Conservation (phyloP, 176 grass and related monocot genomes). For the Phragmites australis region DNA sequence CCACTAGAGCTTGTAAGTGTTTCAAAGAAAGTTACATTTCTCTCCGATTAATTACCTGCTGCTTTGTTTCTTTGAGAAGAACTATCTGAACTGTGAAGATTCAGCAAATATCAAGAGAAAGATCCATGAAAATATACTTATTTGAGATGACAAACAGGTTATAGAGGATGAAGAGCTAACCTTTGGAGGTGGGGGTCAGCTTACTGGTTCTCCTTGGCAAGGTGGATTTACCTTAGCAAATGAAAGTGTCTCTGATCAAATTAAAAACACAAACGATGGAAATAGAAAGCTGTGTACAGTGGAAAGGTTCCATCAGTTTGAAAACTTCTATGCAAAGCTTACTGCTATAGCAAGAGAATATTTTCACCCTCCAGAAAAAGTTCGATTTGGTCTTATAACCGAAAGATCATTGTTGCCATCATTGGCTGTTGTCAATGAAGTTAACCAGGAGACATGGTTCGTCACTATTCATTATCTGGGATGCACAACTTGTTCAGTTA, state of each 20-base stretch:
- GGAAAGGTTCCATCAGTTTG: conserved; percentile 72
- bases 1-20: conserved; percentile 55
- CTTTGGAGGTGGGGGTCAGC: conserved; percentile 49
- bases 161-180: conserved; percentile 68
- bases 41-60: conserved; percentile 53
- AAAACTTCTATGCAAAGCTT: conserved; percentile 70
- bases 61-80: conserved; percentile 49
- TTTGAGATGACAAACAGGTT: conserved; percentile 68
- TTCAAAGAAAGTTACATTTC: conserved; percentile 51
- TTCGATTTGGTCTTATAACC: conserved; percentile 75
- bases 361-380: conserved; percentile 77
- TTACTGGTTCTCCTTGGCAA: conserved; percentile 59
- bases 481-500: conserved; percentile 69
- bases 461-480: conserved; percentile 66
- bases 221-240: conserved; percentile 77
- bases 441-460: conserved; percentile 58
- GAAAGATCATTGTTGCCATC: conserved; percentile 57
- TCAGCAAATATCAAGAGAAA: conserved; percentile 31
- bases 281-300: conserved; percentile 50
- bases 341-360: conserved; percentile 74
- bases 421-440: conserved; percentile 45
- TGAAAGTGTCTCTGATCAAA: conserved; percentile 55
- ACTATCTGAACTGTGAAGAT: conserved; percentile 43
- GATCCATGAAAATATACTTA: conserved; percentile 44
- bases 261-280: conserved; percentile 40